Base-by-base conservation (phyloP, 306 rosid genomes). In the Rubus idaeus region DNA sequence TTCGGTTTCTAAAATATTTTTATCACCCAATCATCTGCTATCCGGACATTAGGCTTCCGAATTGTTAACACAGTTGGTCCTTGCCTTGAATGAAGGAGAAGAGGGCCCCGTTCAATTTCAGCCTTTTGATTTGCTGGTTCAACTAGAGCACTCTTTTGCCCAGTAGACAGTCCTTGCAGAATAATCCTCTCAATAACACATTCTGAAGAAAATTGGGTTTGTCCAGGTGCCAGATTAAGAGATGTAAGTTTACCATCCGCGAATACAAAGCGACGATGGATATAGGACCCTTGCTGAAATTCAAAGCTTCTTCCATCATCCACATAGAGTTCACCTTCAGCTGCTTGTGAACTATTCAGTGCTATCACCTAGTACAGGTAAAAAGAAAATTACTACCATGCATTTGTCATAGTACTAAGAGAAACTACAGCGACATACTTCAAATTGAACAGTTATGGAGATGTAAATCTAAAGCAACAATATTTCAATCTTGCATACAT, bases 241-340 rank as follows among this genome's bases (percentile, higher is more conserved):
- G 97, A 95, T 50, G 86, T 78, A 62, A 95, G 97, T 80, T 80
- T 92, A 64, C 92, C 93, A 14, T 82, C 83, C n/a, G 89, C 47
- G 73, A 90, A 92, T 70, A 89, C 64, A 75, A 95, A 95, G 37
- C 88, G 97, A 42, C 97, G 97, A 69, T 95, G 97, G 81, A 92
- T 90, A 75, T 87, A 95, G 79, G 87, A 89, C 17, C 99, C 99
- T 41, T 88, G 62, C 75, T 84, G 82, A 79, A 90, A 95, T 52
- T 78, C 82, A 21, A 90, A 95, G 87, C 96, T 95, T 79, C 81
- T 89, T 23, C 99, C 99, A 41, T 95, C 97, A 63, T 95, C 99
- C 26, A 89, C 73, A 47, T 92, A 95, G 56, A 95, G 86, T 75
- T 92, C 99, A 52, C 99, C 99, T 80, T 95, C 99, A 6, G 99